Conservation (phyloP, 179 eudicot species). For the Heliamphora pulchella region DNA sequence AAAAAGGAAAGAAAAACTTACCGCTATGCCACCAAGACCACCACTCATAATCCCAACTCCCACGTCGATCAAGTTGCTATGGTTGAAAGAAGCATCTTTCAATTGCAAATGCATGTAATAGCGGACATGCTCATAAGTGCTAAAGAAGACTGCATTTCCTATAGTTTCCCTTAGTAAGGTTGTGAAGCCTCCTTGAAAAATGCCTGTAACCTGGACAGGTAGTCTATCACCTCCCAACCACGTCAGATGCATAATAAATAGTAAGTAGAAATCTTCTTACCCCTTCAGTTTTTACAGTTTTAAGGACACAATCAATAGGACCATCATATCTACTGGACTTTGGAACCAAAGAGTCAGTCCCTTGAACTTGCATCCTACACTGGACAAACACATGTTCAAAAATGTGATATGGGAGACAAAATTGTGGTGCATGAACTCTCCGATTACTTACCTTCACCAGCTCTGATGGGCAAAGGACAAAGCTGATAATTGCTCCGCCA, state of each 20-base stretch:
- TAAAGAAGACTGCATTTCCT: conserved; percentile 81
- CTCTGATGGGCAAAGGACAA: conserved; percentile 76
- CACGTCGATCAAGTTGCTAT: conserved; percentile 45
- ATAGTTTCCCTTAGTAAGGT: conserved; percentile 76
- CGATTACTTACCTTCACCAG: conserved; percentile 57
- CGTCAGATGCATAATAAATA: conserved; percentile 12
- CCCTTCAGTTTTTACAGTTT: conserved; percentile 74
- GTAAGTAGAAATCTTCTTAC: conserved; percentile 32
- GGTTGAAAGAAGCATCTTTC: conserved; percentile 38
- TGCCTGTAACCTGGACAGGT: conserved; percentile 58
- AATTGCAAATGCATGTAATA: conserved; percentile 52
- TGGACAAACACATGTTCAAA: conserved; percentile 46
- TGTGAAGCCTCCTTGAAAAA: conserved; percentile 77
- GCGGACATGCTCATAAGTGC: conserved; percentile 67
- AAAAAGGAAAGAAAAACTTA: conserved; percentile 25
- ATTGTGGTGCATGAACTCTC: conserved; percentile 15
- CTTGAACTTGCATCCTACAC: conserved; percentile 99
- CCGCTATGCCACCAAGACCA: conserved; percentile 85
- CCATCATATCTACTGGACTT: conserved; percentile 48
- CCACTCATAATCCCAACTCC: conserved; percentile 83
- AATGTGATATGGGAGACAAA: conserved; percentile 17
- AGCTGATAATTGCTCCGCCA: conserved; percentile 75
- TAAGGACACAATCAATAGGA: conserved; percentile 73
- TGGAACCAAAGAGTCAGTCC: conserved; percentile 68
- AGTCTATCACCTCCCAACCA: conserved; percentile 22